Conservation (phyloP, 352 stramenopile species). For the Peronospora farinosa region DNA sequence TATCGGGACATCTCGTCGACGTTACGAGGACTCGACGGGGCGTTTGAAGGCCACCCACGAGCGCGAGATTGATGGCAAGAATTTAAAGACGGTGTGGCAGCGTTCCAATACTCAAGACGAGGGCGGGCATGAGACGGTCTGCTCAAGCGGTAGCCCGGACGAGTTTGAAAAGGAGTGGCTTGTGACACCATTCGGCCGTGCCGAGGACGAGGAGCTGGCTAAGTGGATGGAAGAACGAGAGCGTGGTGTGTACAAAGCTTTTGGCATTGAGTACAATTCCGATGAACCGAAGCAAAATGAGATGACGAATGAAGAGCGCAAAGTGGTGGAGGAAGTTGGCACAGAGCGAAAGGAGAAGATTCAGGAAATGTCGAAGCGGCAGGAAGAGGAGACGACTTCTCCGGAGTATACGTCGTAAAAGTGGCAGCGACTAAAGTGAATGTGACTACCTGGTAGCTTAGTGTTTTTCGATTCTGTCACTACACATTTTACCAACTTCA, state of each 20-base stretch:
- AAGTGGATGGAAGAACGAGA: constrained; percentile 26
- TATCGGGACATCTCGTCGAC: constrained; percentile 47
- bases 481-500: too few species aligned
- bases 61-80: constrained; percentile 59
- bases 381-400: constrained; percentile 67
- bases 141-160: constrained; percentile 30
- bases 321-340: constrained; percentile 16
- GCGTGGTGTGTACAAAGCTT: constrained; percentile 25
- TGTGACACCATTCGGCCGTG: constrained; percentile 55
- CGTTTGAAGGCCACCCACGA: constrained; percentile 65
- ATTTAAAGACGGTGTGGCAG: constrained; percentile 51
- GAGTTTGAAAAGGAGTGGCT: constrained; percentile 64
- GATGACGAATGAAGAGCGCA: constrained; percentile 14
- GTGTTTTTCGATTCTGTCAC: not conserved
- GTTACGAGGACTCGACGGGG: constrained; percentile 72
- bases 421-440: not conserved
- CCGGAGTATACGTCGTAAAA: constrained; percentile 27
- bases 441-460: not conserved
- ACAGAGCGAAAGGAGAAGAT: constrained; percentile 48
- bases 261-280: constrained; percentile 38
- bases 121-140: constrained; percentile 44
- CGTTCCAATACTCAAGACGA: constrained; percentile 43
- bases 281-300: constrained; percentile 10
- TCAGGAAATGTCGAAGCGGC: constrained; percentile 44
- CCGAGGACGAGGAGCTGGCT: constrained; percentile 30